Percentiles rank a stretch among this genome's conserved stretches.
phyloP scores from a whole-genome alignment of 179 eudicot species.

The Spinacia oleracea region DNA sequence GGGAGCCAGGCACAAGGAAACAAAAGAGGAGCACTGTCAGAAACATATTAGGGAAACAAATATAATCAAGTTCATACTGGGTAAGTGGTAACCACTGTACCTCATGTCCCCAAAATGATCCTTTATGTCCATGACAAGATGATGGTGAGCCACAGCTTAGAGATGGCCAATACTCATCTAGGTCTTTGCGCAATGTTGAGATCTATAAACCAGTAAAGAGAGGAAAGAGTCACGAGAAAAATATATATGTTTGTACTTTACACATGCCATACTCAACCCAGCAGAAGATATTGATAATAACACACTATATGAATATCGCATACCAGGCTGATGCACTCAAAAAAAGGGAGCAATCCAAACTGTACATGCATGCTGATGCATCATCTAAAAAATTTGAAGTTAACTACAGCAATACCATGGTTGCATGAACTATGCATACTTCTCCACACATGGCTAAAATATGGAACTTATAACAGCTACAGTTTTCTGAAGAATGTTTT shows the following conservation, averaged over 20 bases:
- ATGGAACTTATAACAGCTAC: background rate
- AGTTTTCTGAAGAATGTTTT: background rate
- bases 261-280: background rate
- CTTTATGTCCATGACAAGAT: conserved; percentile 72
- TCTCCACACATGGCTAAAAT: background rate
- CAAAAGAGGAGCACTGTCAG: conserved; percentile 38
- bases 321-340: background rate
- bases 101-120: conserved; percentile 94
- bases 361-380: background rate
- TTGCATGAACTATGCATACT: background rate
- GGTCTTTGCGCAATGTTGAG: conserved; percentile 47
- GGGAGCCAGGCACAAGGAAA: conserved; percentile 42
- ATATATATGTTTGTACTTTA: background rate
- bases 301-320: background rate
- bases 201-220: conserved; percentile 43
- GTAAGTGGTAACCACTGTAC: conserved; percentile 41
- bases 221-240: background rate
- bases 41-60: conserved; percentile 20
- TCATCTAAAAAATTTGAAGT: background rate
- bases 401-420: background rate
- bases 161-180: conserved; percentile 86
- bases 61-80: conserved; percentile 9
- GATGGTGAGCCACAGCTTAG: conserved; percentile 66
- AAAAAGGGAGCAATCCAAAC: background rate
- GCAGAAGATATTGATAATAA: background rate